Base-by-base conservation (phyloP, 2,329 filamentous ascomycete genomes). In the Leptosphaerulina australis region DNA sequence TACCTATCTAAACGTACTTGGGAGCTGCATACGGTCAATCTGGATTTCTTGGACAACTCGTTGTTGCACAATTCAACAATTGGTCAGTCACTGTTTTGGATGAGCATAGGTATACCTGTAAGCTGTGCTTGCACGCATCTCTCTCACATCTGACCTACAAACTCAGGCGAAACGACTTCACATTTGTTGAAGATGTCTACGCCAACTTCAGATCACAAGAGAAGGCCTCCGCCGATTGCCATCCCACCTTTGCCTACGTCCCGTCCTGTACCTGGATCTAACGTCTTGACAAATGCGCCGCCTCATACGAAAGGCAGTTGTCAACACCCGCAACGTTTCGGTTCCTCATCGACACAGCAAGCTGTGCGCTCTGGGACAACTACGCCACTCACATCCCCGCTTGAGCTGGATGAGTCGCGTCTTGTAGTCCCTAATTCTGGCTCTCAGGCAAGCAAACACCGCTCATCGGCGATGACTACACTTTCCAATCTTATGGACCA, bases 401-500 rank as follows among this genome's bases (percentile, higher is more conserved):
- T 50, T 12, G 53, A 56, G 35, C 40, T 44, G n/a, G 49, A 52
- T 34, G 36, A 26, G 7, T 40, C 44, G 30, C 56, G 38, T 17
- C 26, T 55, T 37, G 24, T 30, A 14, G 3, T 45, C 4, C 53
- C 58, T 14, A 40, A 50, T 22, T 59, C 60, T 9, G 53, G 52
- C 15, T 64, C 60, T 11, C 57, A 57, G 6, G 26, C 34, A 18
- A 39, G 44, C 41, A 60, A 53, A 29, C 58, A 54, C 36, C 53
- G 53, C 31, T 34, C 39, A 3, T 54, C 66, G 15, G 58, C 48
- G 11, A 58, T 59, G 29, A 60, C 59, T 2, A 62, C 60, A 3
- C 53, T 67, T 34, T 55, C 62, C n/a, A 52, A 60, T 9, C 41
- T 73, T 22, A 60, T 70, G 36, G 62, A 64, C 7, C 51, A 59